Base-by-base conservation (phyloP, 352 stramenopile genomes). In the Globisporangium orthogonon region DNA sequence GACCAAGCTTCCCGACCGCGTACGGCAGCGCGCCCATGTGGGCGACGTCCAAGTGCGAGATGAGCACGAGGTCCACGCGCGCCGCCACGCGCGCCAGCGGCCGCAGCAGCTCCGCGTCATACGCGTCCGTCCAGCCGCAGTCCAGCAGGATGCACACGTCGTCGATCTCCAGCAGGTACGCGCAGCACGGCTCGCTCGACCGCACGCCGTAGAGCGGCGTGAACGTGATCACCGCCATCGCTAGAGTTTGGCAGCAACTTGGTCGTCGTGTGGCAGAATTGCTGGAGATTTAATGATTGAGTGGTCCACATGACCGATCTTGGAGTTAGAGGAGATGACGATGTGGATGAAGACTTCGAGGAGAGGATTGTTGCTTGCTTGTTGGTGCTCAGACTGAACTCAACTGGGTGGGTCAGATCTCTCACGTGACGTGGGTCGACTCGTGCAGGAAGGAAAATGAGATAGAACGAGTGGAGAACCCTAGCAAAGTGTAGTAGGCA, bases 11-110 rank as follows among this genome's bases (percentile, higher is more conserved):
- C 37, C 84, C 83, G 59, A 96, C 86, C 37, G 87, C 85, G 70
- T 97, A 97, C 35, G 88, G 87, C 59, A 97, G 70, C 17, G 85
- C 88, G 28, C 89, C 89, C 79, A 96, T 93, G 76, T 97, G 89
- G 45, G 82, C 83, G 63, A 97, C 56, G 65, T 96, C 89, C 44
- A 86, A 66, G 65, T 96, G 89, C 58, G 86, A 96, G 61, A 97
- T 87, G 37, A 97, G 70, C 61, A 97, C 85, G 35, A 97, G 71
- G 67, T 96, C 86, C 49, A 97, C 78, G 56, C 82, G 85, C 47
- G 87, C 76, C 33, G 92, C 74, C 46, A 96, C 87, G 56, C 78
- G 74, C 69, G 83, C 76, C 58, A 97, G 69, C 28, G 85, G 85
- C 73, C 83, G 77, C 28, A 96, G 75, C 57, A 94, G 62, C 66